Percentiles rank a stretch among this genome's conserved stretches.
These are phyloP conservation scores for Puccinia triticina DNA, from an alignment of 1,284 basidiomycete genomes.

Conservation along the genomic window DNA sequence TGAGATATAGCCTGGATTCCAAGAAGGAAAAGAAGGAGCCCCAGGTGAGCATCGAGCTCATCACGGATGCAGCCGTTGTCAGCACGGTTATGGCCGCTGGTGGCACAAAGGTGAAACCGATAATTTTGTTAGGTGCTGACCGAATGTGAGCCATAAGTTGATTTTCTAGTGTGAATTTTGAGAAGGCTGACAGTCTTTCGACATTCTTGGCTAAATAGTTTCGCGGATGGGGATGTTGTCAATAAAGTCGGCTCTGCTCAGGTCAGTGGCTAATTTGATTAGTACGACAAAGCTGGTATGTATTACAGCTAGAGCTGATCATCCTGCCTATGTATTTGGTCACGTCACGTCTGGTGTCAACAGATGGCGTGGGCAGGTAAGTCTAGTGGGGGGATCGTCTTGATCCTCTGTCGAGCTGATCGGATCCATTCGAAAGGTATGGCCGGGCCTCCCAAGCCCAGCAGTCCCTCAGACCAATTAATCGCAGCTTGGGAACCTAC, in stretches of 20 bases:
- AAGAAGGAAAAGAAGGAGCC: slow-evolving; percentile 51
- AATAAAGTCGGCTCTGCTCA: slow-evolving; percentile 47
- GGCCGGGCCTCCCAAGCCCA: slow-evolving; percentile 26
- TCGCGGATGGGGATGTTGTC: slow-evolving; percentile 36
- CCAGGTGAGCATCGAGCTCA: slow-evolving; percentile 43
- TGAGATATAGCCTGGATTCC: slow-evolving; percentile 22
- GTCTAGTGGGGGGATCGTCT: slow-evolving; percentile 38
- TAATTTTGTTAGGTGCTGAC: slow-evolving; percentile 40
- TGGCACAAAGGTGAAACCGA: slow-evolving; percentile 24
- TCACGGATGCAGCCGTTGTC: slow-evolving; percentile 47
- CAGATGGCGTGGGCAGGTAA: slow-evolving; percentile 51
- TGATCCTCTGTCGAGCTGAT: slow-evolving; percentile 45
- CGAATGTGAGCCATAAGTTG: slow-evolving; percentile 24
- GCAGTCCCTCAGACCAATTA: slow-evolving; percentile 25
- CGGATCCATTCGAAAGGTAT: slow-evolving; percentile 31
- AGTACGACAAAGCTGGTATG: background rate
- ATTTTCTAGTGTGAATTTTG: background rate
- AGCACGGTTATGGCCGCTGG: slow-evolving; percentile 43
- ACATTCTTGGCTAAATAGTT: background rate
- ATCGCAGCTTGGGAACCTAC: slow-evolving; percentile 35
- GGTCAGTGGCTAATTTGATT: background rate
- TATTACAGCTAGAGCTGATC: background rate
- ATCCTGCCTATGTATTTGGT: background rate
- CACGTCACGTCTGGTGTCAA: background rate
- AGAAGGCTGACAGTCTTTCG: background rate